A percentile compares a stretch with the other conserved stretches of the same genome.
phyloP scores from a whole-genome alignment of 169 alveolate species.

The Eimeria zaria region DNA sequence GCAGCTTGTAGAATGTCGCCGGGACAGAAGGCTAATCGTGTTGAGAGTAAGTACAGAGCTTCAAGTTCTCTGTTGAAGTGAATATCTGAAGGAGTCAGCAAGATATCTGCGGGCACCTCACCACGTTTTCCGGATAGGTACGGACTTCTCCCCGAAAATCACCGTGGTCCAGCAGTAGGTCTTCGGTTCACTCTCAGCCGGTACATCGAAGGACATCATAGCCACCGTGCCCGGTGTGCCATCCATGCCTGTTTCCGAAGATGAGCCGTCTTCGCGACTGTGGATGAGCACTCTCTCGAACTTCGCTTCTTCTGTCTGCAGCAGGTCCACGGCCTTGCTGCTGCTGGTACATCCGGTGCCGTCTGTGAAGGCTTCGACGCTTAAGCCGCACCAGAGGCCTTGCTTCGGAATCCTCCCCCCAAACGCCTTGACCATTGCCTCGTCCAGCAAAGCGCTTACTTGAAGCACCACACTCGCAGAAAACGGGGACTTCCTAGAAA shows the following conservation, averaged over 20 bases:
- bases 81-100: neutral
- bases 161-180: conserved; percentile 53
- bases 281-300: conserved; percentile 5
- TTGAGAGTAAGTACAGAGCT: neutral
- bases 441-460: conserved; percentile 42
- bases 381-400: conserved; percentile 42
- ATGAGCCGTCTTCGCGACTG: conserved; percentile 40
- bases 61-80: neutral
- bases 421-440: neutral
- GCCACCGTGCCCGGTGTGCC: conserved; percentile 33
- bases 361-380: neutral
- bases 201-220: conserved; percentile 19
- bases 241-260: conserved; percentile 22
- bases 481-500: conserved; percentile 1
- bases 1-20: neutral
- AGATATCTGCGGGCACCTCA: neutral
- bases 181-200: neutral
- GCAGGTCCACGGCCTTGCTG: neutral
- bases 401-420: conserved; percentile 9
- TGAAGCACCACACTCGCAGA: conserved; percentile 1
- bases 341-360: conserved; percentile 5
- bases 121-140: neutral
- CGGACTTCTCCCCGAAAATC: neutral
- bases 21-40: neutral
- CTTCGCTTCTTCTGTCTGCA: neutral